Conservation (phyloP, 352 stramenopile genomes). For the Phytophthora sansomeana region DNA sequence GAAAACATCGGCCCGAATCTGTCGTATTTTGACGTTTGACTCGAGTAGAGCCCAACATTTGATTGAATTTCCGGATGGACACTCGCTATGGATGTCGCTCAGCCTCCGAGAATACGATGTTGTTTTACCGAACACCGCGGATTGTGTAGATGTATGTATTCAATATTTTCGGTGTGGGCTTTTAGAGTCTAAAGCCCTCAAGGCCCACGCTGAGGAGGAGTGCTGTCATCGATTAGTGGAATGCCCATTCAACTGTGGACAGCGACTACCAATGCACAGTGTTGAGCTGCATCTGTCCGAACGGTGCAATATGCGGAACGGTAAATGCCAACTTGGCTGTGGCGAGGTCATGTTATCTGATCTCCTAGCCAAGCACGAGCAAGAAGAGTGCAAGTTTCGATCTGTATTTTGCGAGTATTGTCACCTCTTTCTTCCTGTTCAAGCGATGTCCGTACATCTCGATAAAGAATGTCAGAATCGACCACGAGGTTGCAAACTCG, state of each 20-base stretch:
- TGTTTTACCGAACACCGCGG: conserved; percentile 5
- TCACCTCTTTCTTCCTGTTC: conserved; percentile 36
- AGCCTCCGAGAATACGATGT: conserved; percentile 54
- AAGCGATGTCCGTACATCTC: conserved; percentile 47
- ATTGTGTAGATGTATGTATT: neutral
- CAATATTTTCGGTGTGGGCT: conserved; percentile 28
- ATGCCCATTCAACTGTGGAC: conserved; percentile 73
- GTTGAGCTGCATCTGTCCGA: conserved; percentile 55
- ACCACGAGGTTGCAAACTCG: conserved; percentile 60
- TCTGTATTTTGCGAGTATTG: conserved; percentile 67
- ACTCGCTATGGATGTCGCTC: conserved; percentile 56
- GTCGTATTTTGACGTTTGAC: conserved; percentile 59
- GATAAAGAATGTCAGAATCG: conserved; percentile 42
- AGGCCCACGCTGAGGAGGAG: conserved; percentile 40
- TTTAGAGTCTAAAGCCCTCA: conserved; percentile 3
- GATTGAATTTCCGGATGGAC: conserved; percentile 64
- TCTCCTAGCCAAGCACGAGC: conserved; percentile 62
- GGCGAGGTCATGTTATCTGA: conserved; percentile 54
- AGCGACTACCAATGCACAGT: conserved; percentile 51
- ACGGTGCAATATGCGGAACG: conserved; percentile 72
- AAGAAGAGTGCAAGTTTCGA: conserved; percentile 48
- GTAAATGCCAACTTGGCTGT: conserved; percentile 66
- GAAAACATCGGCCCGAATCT: conserved; percentile 14
- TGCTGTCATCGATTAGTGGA: conserved; percentile 61
- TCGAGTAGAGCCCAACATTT: conserved; percentile 42